Base-by-base conservation (phyloP, 192 early-diverging fungal species). In the Linderina pennispora region DNA sequence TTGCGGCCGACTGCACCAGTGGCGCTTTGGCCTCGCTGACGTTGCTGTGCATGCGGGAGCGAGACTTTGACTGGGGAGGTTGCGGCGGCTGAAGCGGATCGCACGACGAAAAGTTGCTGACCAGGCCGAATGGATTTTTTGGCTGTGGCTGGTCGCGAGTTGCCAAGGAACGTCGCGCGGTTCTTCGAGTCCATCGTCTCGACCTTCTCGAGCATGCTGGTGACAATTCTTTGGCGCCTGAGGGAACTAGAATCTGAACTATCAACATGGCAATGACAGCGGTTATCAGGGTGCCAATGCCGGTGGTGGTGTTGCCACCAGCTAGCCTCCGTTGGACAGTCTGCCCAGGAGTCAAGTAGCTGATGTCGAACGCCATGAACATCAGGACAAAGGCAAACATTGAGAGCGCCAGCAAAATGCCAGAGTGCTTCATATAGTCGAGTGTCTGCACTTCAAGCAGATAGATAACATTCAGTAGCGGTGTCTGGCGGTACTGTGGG, bases 351-450 rank as follows among this genome's bases (percentile, higher is more conserved):
- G 68, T 49, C 48, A 72, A 14, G 22, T 47, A 72, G 61, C 61
- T 60, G 37, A 64, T 64, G 35, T 72, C 68, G 32, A 64, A 72
- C n/a, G 42, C 40, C 23, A 64, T 24, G 49, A 59, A 60, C 6
- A 64, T 42, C 25, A 64, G 20, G 5, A 23, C 45, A 16, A 60
- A 61, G 24, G 53, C 40, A 15, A 64, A 33, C 43, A 72, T 39
- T 14, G 60, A 18, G 8, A 53, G 31, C 0, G 51, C 44, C 44
- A 72, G 36, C 16, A 55, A 11, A 0, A 22, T 18, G 4, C 47
- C 61, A 0, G 55, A n/a, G 23, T 52, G 35, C 34, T 51, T 40
- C 53, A 64, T 72, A 17, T 46, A 59, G 22, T 36, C 37, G 6
- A 64, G 44, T 45, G 42, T 51, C 41, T 72, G 68, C 40, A 64